phyloP scores from a whole-genome alignment of 768 basidiomycete genomes.

The Podaxis sp. region DNA sequence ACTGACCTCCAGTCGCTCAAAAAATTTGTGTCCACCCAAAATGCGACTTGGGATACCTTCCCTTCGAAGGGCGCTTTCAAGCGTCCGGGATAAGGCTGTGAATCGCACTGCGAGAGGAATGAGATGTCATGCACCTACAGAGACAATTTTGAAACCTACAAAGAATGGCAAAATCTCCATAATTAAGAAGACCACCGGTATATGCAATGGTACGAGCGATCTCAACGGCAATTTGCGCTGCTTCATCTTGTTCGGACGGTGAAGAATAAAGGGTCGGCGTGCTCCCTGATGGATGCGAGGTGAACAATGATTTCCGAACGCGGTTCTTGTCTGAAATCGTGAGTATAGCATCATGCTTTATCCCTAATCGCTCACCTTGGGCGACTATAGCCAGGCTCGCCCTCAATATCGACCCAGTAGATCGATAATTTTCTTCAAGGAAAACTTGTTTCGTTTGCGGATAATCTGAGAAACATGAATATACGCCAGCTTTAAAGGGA shows the following conservation, averaged over 20 bases:
- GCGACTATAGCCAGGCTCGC: conserved; percentile 77
- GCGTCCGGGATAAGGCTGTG: conserved; percentile 72
- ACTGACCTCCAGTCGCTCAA: conserved; percentile 75
- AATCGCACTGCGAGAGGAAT: conserved; percentile 59
- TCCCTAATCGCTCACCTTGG: conserved; percentile 55
- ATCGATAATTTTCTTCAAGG: conserved; percentile 86
- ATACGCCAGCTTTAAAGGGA: neutral
- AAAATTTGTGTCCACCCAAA: conserved; percentile 83
- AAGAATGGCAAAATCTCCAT: conserved; percentile 83
- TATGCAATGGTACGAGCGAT: conserved; percentile 77
- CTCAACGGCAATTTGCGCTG: conserved; percentile 69
- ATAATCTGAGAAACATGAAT: conserved; percentile 52
- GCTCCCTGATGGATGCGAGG: conserved; percentile 63
- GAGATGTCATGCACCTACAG: neutral
- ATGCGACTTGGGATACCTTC: conserved; percentile 77
- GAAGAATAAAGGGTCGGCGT: conserved; percentile 59
- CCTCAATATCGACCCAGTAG: conserved; percentile 72
- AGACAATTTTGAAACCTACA: conserved; percentile 40
- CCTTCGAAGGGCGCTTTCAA: conserved; percentile 76
- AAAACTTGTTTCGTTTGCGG: conserved; percentile 63
- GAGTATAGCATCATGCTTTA: neutral
- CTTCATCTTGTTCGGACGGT: conserved; percentile 60
- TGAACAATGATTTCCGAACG: conserved; percentile 70
- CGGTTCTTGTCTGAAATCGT: conserved; percentile 61
- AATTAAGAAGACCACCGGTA: conserved; percentile 68